A percentile compares a stretch with the other conserved stretches of the same genome.
These are phyloP conservation scores for Marsdenia floribunda DNA, from an alignment of 257 asterid species.

Conservation along the genomic window DNA sequence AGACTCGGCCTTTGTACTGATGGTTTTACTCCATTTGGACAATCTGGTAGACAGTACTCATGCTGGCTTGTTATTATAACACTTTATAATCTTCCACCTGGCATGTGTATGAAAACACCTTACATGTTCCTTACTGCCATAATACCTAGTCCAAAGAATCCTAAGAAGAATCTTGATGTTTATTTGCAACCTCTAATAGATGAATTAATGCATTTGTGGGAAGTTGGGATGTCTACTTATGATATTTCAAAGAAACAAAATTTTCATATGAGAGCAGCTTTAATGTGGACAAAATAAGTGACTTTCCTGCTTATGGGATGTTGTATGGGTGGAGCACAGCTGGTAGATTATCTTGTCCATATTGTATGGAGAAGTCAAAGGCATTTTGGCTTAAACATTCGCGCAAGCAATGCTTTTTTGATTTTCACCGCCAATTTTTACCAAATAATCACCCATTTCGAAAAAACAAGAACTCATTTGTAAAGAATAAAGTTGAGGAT, in stretches of 20 bases:
- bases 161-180: not conserved
- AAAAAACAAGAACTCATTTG: not conserved
- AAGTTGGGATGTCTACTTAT: not conserved
- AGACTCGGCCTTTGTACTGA: conserved; percentile 4
- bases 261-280: not conserved
- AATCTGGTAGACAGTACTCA: not conserved
- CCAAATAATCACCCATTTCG: not conserved
- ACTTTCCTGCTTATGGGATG: not conserved
- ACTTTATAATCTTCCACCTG: not conserved
- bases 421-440: not conserved
- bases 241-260: not conserved
- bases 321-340: not conserved
- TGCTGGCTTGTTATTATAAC: not conserved
- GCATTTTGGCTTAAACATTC: too few species aligned
- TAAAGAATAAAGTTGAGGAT: too few species aligned
- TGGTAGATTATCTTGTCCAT: not conserved
- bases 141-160: conserved; percentile 1
- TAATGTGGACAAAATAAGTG: not conserved
- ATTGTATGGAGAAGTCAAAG: not conserved
- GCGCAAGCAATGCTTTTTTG: too few species aligned
- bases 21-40: conserved; percentile 7
- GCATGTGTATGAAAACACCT: not conserved
- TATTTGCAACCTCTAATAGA: conserved; percentile 4
- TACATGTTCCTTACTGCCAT: not conserved
- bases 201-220: conserved; percentile 11